Conservation (phyloP, 148 eudicot species). For the Drosera capensis region DNA sequence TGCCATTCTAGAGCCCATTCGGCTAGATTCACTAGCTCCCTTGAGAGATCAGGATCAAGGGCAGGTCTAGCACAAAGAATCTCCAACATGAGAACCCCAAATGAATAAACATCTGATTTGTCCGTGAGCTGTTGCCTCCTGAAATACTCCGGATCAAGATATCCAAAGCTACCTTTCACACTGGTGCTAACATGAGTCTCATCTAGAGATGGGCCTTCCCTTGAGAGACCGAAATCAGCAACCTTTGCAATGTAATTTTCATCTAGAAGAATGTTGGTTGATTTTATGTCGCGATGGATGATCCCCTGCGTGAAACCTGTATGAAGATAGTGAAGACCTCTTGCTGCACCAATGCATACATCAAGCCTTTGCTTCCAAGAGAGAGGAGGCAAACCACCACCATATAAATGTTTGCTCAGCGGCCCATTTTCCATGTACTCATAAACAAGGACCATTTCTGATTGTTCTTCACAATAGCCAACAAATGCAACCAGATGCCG, state of each 20-base stretch:
- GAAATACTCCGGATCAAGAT: slow-evolving; percentile 89
- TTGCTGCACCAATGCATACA: slow-evolving; percentile 85
- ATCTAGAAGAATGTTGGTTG: slow-evolving; percentile 87
- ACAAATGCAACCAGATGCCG: slow-evolving; percentile 86
- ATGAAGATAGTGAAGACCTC: slow-evolving; percentile 94
- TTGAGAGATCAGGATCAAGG: slow-evolving; percentile 56
- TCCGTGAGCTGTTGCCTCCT: slow-evolving; percentile 85
- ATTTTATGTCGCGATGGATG: slow-evolving; percentile 88
- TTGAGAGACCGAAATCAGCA: slow-evolving; percentile 90
- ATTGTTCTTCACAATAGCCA: slow-evolving; percentile 87
- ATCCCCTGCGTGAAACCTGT: slow-evolving; percentile 92
- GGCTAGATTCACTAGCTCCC: slow-evolving; percentile 84
- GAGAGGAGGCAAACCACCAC: slow-evolving; percentile 30
- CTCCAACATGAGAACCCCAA: slow-evolving; percentile 83
- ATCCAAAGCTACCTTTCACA: slow-evolving; percentile 94
- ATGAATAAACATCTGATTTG: slow-evolving; percentile 86
- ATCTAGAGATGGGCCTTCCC: slow-evolving; percentile 67
- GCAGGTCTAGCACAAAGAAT: slow-evolving; percentile 96
- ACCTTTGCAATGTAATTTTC: slow-evolving; percentile 75
- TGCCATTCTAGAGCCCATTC: slow-evolving; percentile 85
- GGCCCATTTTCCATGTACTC: slow-evolving; percentile 88
- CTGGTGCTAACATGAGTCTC: slow-evolving; percentile 98
- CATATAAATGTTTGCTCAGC: slow-evolving; percentile 60
- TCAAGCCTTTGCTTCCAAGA: slow-evolving; percentile 94
- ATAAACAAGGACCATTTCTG: slow-evolving; percentile 92